Base-by-base conservation (phyloP, 2,329 filamentous ascomycete species). In the Stagonosporopsis rhizophila region DNA sequence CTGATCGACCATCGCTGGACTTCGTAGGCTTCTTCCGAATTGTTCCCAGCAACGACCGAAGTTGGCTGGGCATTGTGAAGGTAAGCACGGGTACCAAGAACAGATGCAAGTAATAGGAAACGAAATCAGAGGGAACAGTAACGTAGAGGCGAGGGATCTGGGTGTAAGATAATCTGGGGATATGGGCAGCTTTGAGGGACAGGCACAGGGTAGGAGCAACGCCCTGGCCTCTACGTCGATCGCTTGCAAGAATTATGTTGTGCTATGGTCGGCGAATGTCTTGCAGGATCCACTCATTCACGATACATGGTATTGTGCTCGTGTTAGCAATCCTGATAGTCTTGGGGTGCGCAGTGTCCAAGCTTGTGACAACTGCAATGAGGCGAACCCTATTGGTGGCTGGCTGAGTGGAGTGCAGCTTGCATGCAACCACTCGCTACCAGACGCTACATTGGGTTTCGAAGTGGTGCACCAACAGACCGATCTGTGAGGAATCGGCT, bases 1-100 rank as follows among this genome's bases (percentile, higher is more conserved):
- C 77, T 4, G 76, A 75, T 61, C 78, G 75, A 35, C 80, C 79
- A 74, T 83, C 81, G 42, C 81, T 79, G 35, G 81, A 79, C 50
- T 69, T 73, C 1, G 77, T 70, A 23, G 81, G 80, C 69, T 80
- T 81, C 56, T 75, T 75, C 59, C 75, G 77, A 58, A 83, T 81
- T 22, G 74, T 75, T 25, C 77, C 78, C 39, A 83, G 64, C 19
- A 82, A 63, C 8, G 74, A 73, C 55, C 76, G 79, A 34, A 82
- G 58, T 65, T 77, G 75, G 25, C 72, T 56, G 38, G 68, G 61
- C 71, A 73, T 72, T 19, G 17, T 68, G 62, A 45, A 54, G 14
- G 27, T 12, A 20, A 8, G 25, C 42, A 52, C 32, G 17, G 32
- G 47, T 23, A 34, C 38, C 11, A 48, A 37, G 55, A 49, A 49